These are phyloP conservation scores for Prunus persica DNA, from an alignment of 306 rosid species.

Conservation along the genomic window DNA sequence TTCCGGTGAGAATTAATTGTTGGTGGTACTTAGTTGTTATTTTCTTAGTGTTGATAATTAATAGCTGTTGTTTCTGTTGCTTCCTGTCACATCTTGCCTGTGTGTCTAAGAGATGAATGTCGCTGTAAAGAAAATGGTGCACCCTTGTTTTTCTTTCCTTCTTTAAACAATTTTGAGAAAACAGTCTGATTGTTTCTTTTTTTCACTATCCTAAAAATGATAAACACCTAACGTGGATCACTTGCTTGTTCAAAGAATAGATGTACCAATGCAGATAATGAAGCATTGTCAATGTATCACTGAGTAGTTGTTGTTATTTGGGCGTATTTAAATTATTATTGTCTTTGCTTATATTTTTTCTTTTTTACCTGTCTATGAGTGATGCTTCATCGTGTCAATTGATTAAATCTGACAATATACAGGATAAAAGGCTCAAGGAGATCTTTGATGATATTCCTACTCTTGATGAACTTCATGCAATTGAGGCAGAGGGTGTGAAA, in stretches of 20 bases:
- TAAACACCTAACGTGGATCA: not conserved
- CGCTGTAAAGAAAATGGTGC: not conserved
- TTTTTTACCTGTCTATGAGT: not conserved
- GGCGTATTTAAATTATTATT: not conserved
- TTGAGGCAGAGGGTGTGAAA: slow-evolving; percentile 75
- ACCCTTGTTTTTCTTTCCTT: not conserved
- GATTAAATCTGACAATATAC: slow-evolving; percentile 24
- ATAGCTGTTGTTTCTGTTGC: slow-evolving; percentile 7
- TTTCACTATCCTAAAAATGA: not conserved
- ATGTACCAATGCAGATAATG: not conserved
- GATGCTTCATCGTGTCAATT: not conserved
- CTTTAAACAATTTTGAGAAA: not conserved
- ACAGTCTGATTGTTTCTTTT: not conserved
- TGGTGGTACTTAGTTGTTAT: slow-evolving; percentile 34
- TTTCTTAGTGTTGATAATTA: not conserved
- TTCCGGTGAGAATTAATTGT: slow-evolving; percentile 60
- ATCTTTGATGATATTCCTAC: slow-evolving; percentile 79
- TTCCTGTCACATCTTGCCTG: slow-evolving; percentile 3
- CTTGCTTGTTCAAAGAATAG: not conserved
- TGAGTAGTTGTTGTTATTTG: not conserved
- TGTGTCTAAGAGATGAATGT: not conserved
- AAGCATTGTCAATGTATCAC: not conserved
- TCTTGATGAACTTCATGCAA: slow-evolving; percentile 78
- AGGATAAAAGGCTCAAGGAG: slow-evolving; percentile 90
- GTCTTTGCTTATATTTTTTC: not conserved